Conservation (phyloP, 129 eudicot genomes). For the Oenanthe sinensis region DNA sequence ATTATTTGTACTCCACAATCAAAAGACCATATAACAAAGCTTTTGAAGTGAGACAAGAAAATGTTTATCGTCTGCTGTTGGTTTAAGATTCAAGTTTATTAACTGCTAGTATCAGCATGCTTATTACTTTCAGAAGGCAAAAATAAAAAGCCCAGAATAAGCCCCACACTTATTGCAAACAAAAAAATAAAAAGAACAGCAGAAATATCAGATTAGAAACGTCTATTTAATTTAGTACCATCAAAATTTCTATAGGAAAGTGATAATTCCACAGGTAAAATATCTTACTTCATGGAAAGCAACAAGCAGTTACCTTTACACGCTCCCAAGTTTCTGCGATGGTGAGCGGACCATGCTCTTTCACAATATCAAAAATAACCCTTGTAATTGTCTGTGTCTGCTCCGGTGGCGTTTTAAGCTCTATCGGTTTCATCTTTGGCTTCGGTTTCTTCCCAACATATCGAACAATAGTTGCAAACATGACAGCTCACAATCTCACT, state of each 20-base stretch:
- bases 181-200: too few relatives aligned
- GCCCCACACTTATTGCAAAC: too few relatives aligned
- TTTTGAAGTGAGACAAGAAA: background rate
- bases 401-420: constrained; percentile 76
- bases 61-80: too few relatives aligned
- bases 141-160: background rate
- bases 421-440: constrained; percentile 88
- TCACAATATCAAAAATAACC: constrained; percentile 54
- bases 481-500: constrained; percentile 13
- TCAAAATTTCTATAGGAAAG: background rate
- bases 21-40: background rate
- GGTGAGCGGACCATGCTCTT: constrained; percentile 89
- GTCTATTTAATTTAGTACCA: background rate
- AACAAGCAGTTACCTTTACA: constrained; percentile 43
- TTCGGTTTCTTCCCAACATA: constrained; percentile 64
- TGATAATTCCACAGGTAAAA: background rate
- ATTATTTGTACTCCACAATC: background rate
- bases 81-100: background rate
- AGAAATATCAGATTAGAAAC: background rate
- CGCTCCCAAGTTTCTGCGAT: constrained; percentile 87
- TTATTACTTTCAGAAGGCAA: background rate
- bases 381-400: constrained; percentile 83
- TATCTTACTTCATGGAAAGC: background rate
- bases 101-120: background rate
- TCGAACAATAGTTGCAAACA: constrained; percentile 71